phyloP scores from a whole-genome alignment of 108 stramenopile genomes.

The Poteriospumella lacustris region DNA sequence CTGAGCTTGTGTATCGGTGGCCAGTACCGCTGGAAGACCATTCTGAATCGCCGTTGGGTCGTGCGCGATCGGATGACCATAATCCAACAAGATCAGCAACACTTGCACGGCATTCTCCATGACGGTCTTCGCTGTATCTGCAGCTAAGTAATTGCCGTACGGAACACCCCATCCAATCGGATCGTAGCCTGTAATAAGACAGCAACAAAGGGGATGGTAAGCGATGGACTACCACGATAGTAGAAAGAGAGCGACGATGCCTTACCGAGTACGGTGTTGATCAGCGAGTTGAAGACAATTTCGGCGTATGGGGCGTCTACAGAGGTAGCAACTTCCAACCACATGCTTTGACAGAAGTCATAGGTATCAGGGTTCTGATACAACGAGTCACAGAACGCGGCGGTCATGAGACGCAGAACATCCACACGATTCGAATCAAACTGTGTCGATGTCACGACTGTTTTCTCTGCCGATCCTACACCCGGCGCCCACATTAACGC shows the following conservation, averaged over 20 bases:
- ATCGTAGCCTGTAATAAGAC: conserved; percentile 56
- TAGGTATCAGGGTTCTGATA: conserved; percentile 74
- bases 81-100: conserved; percentile 75
- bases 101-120: conserved; percentile 79
- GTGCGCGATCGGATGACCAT: conserved; percentile 34
- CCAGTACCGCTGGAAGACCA: neutral
- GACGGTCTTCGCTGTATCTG: conserved; percentile 60
- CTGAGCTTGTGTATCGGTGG: conserved; percentile 32
- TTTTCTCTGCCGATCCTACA: conserved; percentile 19
- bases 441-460: conserved; percentile 25
- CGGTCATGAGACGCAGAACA: conserved; percentile 66
- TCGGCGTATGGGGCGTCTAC: conserved; percentile 84
- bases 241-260: no score
- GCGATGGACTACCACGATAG: no score
- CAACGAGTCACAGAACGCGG: conserved; percentile 79
- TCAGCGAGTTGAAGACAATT: conserved; percentile 79
- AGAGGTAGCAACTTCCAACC: conserved; percentile 75
- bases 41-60: neutral
- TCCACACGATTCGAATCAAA: conserved; percentile 33
- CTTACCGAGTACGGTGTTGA: conserved; percentile 72
- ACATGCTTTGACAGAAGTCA: conserved; percentile 62
- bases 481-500: conserved; percentile 31
- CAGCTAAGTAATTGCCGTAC: conserved; percentile 54
- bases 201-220: no score
- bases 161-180: conserved; percentile 66